phyloP scores from a whole-genome alignment of 2,329 filamentous ascomycete species.

The Knufia petricola region DNA sequence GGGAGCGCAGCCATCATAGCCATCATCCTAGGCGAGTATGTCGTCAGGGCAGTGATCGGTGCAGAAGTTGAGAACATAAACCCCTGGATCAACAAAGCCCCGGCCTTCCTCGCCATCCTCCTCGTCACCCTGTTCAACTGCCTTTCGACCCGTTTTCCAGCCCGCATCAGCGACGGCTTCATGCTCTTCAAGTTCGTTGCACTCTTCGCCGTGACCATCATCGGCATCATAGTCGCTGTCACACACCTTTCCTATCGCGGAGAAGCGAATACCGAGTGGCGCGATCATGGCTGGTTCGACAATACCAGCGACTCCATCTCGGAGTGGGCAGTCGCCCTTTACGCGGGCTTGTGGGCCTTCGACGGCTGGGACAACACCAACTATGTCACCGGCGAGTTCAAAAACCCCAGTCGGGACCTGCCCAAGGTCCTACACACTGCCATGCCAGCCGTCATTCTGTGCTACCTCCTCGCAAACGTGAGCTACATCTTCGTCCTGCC shows the following conservation, averaged over 20 bases:
- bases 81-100: slow-evolving; percentile 81
- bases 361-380: slow-evolving; percentile 99
- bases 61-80: slow-evolving; percentile 73
- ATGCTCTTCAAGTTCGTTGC: slow-evolving; percentile 97
- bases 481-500: slow-evolving; percentile 93
- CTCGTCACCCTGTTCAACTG: slow-evolving; percentile 79
- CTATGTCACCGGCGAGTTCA: slow-evolving; percentile 95
- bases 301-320: slow-evolving; percentile 70
- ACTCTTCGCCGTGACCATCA: slow-evolving; percentile 73
- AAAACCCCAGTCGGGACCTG: slow-evolving; percentile 78
- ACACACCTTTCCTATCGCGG: slow-evolving; percentile 75
- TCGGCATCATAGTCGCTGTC: slow-evolving; percentile 76
- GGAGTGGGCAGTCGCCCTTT: slow-evolving; percentile 86
- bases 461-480: slow-evolving; percentile 83
- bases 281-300: slow-evolving; percentile 76
- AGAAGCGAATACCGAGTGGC: slow-evolving; percentile 74
- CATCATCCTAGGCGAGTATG: slow-evolving; percentile 96
- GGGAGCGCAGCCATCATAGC: slow-evolving; percentile 88
- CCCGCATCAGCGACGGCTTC: slow-evolving; percentile 77
- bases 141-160: slow-evolving; percentile 79
- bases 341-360: slow-evolving; percentile 94
- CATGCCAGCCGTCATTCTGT: slow-evolving; percentile 85
- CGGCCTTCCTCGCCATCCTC: slow-evolving; percentile 67
- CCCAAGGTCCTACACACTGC: slow-evolving; percentile 93
- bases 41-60: slow-evolving; percentile 78